Base-by-base conservation (phyloP, 306 rosid species). In the Cicer cuneatum region DNA sequence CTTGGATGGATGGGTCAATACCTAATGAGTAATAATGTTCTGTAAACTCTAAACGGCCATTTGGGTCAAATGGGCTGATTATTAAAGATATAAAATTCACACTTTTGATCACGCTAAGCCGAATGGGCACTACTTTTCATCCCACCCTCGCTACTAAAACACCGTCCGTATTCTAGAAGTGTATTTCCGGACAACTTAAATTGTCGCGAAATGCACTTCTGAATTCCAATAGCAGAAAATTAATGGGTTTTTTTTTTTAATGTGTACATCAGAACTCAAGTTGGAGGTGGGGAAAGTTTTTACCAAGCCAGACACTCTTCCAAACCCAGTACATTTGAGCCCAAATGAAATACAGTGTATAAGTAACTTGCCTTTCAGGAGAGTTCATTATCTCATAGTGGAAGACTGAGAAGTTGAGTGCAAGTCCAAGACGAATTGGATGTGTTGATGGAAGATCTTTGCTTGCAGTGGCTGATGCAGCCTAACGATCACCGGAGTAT, bases 401-500 rank as follows among this genome's bases (percentile, higher is more conserved):
- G 77, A 91, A 93, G 74, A 93, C 98, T 77, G 98, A 90, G 74
- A 90, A 93, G 88, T 93, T 93, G 82, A 93, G 97, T 61, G 98
- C 98, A 82, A 93, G 93, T 56, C 98, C 98, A 74, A 90, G 98
- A 83, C 97, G 96, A 76, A 93, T 89, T 19, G 98, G 97, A 78
- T 93, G 98, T 63, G 97, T 93, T 41, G 98, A 88, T 64, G 93
- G 92, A 56, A 93, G 98, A 74, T 91, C 97, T 15, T 90, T 81
- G 84, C 73, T 93, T 64, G 98, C 98, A 13, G 92, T 71, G 10
- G 81, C 86, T 63, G 90, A 88, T 66, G 98, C 98, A 74, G 90
- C 88, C 98, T 93, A 60, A 58, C 38, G 10, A 71, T 33, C 16
- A 59, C 52, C 74, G 41, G 13, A 66, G 83, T 4, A 49, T 13